These are phyloP conservation scores for Aspergillus indologenus DNA, from an alignment of 495 filamentous ascomycete genomes.

Conservation along the genomic window DNA sequence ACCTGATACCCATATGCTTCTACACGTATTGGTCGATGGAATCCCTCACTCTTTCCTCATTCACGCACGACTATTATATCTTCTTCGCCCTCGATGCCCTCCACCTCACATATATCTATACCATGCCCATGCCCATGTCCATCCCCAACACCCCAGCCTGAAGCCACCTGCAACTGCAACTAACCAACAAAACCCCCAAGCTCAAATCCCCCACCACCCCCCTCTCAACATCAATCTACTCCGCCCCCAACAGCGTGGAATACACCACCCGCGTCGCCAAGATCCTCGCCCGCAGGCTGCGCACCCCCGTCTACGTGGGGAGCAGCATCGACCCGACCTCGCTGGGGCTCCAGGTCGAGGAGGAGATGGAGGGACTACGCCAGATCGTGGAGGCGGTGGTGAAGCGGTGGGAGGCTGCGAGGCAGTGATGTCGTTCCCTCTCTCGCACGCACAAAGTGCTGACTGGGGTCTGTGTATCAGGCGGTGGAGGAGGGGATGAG, in stretches of 20 bases:
- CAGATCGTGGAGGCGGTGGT: conserved; percentile 67
- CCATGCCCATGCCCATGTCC: background rate
- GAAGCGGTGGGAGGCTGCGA: conserved; percentile 42
- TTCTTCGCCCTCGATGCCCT: too few species aligned
- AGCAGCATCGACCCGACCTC: conserved; percentile 60
- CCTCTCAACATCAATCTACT: conserved; percentile 77
- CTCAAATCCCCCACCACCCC: conserved; percentile 36
- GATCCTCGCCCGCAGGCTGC: conserved; percentile 67
- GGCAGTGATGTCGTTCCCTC: too few species aligned
- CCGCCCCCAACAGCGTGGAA: conserved; percentile 70
- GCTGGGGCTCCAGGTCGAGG: conserved; percentile 75
- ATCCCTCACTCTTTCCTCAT: too few species aligned
- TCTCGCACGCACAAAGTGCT: too few species aligned
- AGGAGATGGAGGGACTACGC: conserved; percentile 87
- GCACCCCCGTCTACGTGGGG: conserved; percentile 76
- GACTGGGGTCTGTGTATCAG: too few species aligned
- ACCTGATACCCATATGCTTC: too few species aligned
- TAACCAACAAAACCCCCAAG: conserved; percentile 22
- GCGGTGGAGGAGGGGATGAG: too few species aligned
- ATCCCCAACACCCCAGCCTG: too few species aligned
- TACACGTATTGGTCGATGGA: too few species aligned
- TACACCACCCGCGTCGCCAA: conserved; percentile 83
- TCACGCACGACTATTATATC: too few species aligned
- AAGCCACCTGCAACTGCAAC: too few species aligned
- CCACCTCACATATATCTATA: too few species aligned